phyloP scores from a whole-genome alignment of 345 rosid genomes.

The Linum tenue region DNA sequence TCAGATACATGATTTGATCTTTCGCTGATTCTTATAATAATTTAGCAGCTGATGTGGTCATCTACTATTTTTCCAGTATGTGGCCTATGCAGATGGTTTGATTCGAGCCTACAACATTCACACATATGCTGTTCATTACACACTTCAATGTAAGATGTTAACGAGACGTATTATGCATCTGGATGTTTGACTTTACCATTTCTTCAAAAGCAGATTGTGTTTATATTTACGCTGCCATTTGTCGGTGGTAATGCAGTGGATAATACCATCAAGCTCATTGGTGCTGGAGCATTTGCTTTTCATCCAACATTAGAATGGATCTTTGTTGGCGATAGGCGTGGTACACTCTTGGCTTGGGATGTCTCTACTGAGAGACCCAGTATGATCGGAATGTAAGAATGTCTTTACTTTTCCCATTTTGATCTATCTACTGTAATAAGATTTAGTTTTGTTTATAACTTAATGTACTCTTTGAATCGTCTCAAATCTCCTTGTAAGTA shows the following conservation, averaged over 20 bases:
- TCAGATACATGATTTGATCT: background rate
- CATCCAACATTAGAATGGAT: conserved; percentile 95
- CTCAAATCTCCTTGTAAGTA: no score
- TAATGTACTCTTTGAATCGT: no score
- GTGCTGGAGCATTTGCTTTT: conserved; percentile 92
- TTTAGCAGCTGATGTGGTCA: background rate
- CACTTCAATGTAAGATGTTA: conserved; percentile 68
- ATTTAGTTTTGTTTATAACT: background rate
- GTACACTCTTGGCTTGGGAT: conserved; percentile 97
- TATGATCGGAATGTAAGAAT: conserved; percentile 91
- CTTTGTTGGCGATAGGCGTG: conserved; percentile 96
- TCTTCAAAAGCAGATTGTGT: background rate
- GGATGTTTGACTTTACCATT: conserved; percentile 6
- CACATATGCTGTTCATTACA: conserved; percentile 81
- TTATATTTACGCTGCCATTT: conserved; percentile 9
- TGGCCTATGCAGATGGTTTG: conserved; percentile 96
- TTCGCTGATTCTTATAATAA: background rate
- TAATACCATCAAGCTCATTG: conserved; percentile 83
- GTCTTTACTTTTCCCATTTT: background rate
- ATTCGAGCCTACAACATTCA: conserved; percentile 96
- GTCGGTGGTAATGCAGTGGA: conserved; percentile 53
- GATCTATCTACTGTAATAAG: background rate
- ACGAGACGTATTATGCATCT: conserved; percentile 3
- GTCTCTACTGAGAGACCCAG: conserved; percentile 93
- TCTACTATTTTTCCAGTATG: conserved; percentile 49